Conservation (phyloP, 768 basidiomycete species). For the Mycena chlorophos region DNA sequence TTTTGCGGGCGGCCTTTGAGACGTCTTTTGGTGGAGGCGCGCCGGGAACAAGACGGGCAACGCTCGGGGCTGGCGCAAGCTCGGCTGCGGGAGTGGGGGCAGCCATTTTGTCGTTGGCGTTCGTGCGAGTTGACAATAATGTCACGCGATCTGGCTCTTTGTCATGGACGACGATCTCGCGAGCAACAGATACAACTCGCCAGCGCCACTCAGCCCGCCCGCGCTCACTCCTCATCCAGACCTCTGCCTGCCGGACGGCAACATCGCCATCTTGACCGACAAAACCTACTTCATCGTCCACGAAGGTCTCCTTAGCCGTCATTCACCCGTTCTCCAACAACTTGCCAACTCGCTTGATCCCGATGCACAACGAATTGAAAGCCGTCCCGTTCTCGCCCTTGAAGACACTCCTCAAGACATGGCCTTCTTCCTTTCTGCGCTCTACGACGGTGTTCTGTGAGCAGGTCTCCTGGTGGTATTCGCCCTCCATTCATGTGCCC, state of each 20-base stretch:
- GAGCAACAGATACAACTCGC: neutral
- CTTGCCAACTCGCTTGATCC: constrained; percentile 37
- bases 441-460: constrained; percentile 70
- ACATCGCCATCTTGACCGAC: constrained; percentile 61
- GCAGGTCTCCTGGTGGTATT: constrained; percentile 26
- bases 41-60: constrained; percentile 68
- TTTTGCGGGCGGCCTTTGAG: constrained; percentile 73
- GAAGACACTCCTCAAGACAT: constrained; percentile 59
- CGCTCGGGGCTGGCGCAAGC: constrained; percentile 33
- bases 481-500: constrained; percentile 37
- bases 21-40: constrained; percentile 63
- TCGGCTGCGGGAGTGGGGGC: no score
- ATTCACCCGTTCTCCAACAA: constrained; percentile 53
- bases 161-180: neutral
- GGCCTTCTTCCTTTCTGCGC: constrained; percentile 55
- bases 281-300: constrained; percentile 69
- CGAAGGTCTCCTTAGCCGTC: constrained; percentile 60
- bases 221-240: constrained; percentile 47
- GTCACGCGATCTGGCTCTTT: no score
- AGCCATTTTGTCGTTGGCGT: no score
- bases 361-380: constrained; percentile 52
- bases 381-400: constrained; percentile 54
- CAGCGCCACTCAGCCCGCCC: constrained; percentile 11
- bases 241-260: constrained; percentile 69
- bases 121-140: no score